Conservation (phyloP, 2,329 filamentous ascomycete species). For the Fusarium chuoi region DNA sequence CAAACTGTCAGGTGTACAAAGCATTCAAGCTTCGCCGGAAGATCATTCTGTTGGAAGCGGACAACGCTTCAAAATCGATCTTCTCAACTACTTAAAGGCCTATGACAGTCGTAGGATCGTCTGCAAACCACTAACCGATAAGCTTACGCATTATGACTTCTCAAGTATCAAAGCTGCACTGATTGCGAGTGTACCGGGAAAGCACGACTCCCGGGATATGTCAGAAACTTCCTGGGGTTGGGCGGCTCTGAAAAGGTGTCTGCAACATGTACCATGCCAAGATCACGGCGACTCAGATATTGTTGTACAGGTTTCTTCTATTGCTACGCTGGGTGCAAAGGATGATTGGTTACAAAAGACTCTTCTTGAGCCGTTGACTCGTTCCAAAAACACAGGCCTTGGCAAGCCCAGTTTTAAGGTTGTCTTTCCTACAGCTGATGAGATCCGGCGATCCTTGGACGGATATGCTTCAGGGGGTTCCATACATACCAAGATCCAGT, state of each 20-base stretch:
- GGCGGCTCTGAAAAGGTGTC: slow-evolving; percentile 70
- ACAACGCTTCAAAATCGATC: slow-evolving; percentile 76
- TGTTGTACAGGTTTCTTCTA: slow-evolving; percentile 78
- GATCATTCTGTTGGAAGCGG: slow-evolving; percentile 64
- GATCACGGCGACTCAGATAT: slow-evolving; percentile 57
- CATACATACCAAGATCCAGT: slow-evolving; percentile 84
- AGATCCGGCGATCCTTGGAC: slow-evolving; percentile 79
- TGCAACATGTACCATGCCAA: slow-evolving; percentile 63
- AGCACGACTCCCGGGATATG: slow-evolving; percentile 61
- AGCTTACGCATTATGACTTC: slow-evolving; percentile 75
- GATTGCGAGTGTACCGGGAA: slow-evolving; percentile 81
- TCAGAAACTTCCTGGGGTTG: slow-evolving; percentile 79
- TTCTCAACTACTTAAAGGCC: slow-evolving; percentile 75
- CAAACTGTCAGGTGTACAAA: slow-evolving; percentile 43
- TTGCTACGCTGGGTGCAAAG: slow-evolving; percentile 78
- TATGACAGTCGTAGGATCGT: slow-evolving; percentile 71
- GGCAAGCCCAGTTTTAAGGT: slow-evolving; percentile 68
- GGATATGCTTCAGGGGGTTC: slow-evolving; percentile 82
- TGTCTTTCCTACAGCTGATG: slow-evolving; percentile 82
- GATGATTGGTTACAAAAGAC: slow-evolving; percentile 78
- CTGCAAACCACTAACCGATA: slow-evolving; percentile 64
- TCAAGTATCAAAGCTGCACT: slow-evolving; percentile 73
- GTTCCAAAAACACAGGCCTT: slow-evolving; percentile 41
- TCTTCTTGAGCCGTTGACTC: slow-evolving; percentile 63
- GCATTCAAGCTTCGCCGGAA: not conserved